These are phyloP conservation scores for Beta corolliflora DNA, from an alignment of 179 eudicot genomes.

Conservation along the genomic window DNA sequence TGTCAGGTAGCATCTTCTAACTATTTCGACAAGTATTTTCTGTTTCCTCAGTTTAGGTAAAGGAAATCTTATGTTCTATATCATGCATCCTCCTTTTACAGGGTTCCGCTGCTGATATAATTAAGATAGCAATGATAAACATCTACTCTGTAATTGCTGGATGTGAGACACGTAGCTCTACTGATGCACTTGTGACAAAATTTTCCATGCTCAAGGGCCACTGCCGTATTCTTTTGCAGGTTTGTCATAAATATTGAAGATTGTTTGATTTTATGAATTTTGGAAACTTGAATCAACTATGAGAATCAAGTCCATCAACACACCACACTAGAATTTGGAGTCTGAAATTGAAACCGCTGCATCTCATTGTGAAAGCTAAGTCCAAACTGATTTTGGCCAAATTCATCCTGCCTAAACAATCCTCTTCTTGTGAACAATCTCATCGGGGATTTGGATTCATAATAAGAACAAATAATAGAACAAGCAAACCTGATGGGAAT, in stretches of 20 bases:
- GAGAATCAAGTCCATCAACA: no score
- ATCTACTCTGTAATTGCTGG: constrained; percentile 67
- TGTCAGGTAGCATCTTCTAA: constrained; percentile 64
- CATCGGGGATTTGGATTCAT: neutral
- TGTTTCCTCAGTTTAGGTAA: neutral
- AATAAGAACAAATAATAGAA: neutral
- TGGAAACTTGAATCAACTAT: neutral
- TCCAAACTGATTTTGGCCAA: neutral
- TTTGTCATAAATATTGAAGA: constrained; percentile 20
- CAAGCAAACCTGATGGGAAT: neutral
- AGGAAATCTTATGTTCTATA: neutral
- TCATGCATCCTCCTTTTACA: constrained; percentile 19
- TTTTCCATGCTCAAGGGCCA: constrained; percentile 76
- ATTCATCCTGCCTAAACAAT: neutral
- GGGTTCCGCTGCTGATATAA: constrained; percentile 99
- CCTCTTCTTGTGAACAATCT: neutral
- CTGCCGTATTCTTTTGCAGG: constrained; percentile 94
- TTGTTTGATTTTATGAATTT: neutral
- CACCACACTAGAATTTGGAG: neutral
- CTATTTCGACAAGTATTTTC: neutral
- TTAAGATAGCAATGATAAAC: constrained; percentile 90
- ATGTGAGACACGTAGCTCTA: constrained; percentile 30
- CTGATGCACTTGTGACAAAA: constrained; percentile 36
- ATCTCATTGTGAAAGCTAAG: neutral
- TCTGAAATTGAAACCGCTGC: neutral